These are phyloP conservation scores for Trichophyton benhamiae DNA, from an alignment of 2,329 filamentous ascomycete genomes.

Conservation along the genomic window DNA sequence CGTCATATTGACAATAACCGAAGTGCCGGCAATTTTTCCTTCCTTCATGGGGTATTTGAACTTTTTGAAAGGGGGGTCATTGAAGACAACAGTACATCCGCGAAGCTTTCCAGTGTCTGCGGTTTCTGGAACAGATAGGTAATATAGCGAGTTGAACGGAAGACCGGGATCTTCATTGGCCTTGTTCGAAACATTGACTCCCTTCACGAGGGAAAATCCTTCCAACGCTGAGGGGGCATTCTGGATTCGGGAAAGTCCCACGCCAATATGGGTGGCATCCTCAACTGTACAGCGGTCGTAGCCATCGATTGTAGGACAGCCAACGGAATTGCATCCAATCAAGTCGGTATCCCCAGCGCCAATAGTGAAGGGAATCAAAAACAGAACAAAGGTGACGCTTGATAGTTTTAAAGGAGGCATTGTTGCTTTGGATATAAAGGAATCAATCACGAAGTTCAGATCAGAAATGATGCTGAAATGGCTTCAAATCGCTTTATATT, in stretches of 20 bases:
- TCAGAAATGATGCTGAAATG: no score
- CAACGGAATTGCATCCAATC: background rate
- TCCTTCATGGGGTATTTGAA: constrained; percentile 8
- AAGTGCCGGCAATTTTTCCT: background rate
- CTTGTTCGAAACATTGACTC: constrained; percentile 2
- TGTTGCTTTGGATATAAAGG: background rate
- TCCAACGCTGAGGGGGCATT: constrained; percentile 7
- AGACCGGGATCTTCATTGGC: background rate
- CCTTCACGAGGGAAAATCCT: constrained; percentile 14
- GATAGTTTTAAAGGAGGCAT: background rate
- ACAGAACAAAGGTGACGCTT: background rate
- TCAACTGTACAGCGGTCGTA: background rate
- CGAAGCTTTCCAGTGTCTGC: constrained; percentile 3
- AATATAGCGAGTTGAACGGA: constrained; percentile 13
- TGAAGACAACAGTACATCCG: constrained; percentile 15
- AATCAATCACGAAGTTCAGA: no score
- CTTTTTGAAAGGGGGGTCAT: constrained; percentile 9
- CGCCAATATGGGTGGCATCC: background rate
- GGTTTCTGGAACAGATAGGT: constrained; percentile 10
- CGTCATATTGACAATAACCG: background rate
- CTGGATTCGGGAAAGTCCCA: constrained; percentile 2
- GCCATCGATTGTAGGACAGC: background rate
- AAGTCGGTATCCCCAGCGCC: background rate
- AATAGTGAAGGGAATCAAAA: background rate
- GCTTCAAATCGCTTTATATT: no score